Percentiles rank a stretch among this genome's conserved stretches.
These are phyloP conservation scores for Trypanosoma platydactyli DNA, from an alignment of 208 protist genomes.

Conservation along the genomic window DNA sequence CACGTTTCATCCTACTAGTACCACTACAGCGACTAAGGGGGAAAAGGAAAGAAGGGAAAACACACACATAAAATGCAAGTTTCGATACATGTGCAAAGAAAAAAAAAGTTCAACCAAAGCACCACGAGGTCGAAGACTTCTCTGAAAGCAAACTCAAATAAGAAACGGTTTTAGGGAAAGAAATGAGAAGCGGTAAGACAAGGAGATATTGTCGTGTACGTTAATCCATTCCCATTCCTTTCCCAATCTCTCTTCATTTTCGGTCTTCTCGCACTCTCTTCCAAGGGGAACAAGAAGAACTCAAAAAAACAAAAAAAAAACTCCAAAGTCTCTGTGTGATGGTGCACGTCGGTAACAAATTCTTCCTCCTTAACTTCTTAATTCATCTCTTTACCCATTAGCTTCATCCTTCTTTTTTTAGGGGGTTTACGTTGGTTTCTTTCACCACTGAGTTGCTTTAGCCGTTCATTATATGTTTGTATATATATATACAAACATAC, in stretches of 20 bases:
- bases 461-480: slow-evolving; percentile 1
- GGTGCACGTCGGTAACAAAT: no score
- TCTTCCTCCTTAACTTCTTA: background rate
- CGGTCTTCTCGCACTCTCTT: no score
- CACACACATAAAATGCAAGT: slow-evolving; percentile 14
- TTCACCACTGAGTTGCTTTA: slow-evolving; percentile 7
- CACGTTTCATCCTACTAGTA: slow-evolving; percentile 64
- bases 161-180: slow-evolving; percentile 12
- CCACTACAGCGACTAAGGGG: background rate
- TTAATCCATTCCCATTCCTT: background rate
- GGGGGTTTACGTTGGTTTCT: background rate
- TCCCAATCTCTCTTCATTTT: background rate
- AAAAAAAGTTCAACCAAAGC: slow-evolving; percentile 2
- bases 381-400: slow-evolving; percentile 18
- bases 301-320: no score
- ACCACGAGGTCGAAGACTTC: slow-evolving; percentile 5
- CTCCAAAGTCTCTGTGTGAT: no score
- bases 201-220: background rate
- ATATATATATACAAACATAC: slow-evolving; percentile 2
- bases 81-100: background rate
- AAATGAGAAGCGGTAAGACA: background rate
- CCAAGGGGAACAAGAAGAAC: no score
- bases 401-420: background rate
- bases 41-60: slow-evolving; percentile 14
- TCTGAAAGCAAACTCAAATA: slow-evolving; percentile 1